A percentile compares a stretch with the other conserved stretches of the same genome.
Evolutionary conservation across 2,329 filamentous ascomycete species (phyloP).

Genomic region (Tolypocladium endophyticum): DNA sequence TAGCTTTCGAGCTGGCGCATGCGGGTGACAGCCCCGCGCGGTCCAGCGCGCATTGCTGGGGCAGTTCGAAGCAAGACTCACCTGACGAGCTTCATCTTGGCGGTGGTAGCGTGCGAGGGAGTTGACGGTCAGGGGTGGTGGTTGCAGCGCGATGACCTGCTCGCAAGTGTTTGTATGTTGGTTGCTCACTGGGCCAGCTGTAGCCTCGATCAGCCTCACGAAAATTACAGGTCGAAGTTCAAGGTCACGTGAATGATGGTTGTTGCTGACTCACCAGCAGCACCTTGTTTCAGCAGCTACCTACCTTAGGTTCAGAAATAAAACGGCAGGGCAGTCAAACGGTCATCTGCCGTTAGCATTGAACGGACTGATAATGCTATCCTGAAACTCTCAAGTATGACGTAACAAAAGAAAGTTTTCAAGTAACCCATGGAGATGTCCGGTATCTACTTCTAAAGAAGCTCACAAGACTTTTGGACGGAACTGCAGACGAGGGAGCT

Average conservation of each 20-base stretch:
- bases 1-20: neutral
- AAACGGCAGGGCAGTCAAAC: neutral
- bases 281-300: too few relatives aligned
- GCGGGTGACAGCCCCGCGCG: conserved; percentile 9
- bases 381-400: neutral
- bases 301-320: neutral
- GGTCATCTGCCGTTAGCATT: neutral
- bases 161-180: neutral
- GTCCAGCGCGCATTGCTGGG: conserved; percentile 3
- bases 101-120: conserved; percentile 8
- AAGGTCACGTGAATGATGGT: neutral
- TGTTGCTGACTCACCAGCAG: neutral
- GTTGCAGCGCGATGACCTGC: neutral
- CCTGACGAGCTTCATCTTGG: conserved; percentile 94
- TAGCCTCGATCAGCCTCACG: neutral
- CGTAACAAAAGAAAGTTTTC: neutral
- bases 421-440: too few relatives aligned
- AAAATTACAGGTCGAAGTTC: neutral
- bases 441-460: too few relatives aligned
- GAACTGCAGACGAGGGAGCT: neutral
- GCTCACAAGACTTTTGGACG: too few relatives aligned
- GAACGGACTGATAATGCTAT: neutral
- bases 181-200: conserved; percentile 1
- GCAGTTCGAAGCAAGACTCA: conserved; percentile 34
- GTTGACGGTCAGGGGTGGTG: neutral